phyloP scores from a whole-genome alignment of 2,329 filamentous ascomycete genomes.

The Fusarium equiseti region DNA sequence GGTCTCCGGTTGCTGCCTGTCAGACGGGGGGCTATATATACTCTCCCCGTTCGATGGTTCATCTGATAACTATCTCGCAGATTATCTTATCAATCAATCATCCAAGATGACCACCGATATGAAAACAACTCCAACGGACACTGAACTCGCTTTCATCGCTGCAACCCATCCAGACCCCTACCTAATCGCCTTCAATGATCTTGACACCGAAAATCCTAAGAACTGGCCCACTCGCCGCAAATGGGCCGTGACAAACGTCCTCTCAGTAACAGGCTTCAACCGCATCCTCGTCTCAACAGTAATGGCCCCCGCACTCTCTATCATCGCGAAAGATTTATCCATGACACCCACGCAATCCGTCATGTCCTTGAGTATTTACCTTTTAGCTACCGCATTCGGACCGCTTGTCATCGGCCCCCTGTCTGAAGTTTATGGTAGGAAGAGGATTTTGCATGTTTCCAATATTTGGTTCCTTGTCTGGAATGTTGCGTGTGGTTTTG shows the following conservation, averaged over 20 bases:
- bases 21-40: not conserved
- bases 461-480: conserved; percentile 65
- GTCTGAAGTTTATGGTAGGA: conserved; percentile 63
- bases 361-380: conserved; percentile 60
- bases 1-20: not conserved
- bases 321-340: conserved; percentile 63
- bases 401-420: conserved; percentile 59
- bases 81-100: not conserved
- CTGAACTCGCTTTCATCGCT: not conserved
- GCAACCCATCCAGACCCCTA: conserved; percentile 26
- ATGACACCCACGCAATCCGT: conserved; percentile 62
- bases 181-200: conserved; percentile 47
- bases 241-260: conserved; percentile 62
- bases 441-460: conserved; percentile 55
- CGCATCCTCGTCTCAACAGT: conserved; percentile 65
- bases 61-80: not conserved
- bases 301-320: conserved; percentile 62
- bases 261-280: conserved; percentile 64
- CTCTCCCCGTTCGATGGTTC: rapidly evolving
- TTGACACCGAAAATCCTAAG: conserved; percentile 54
- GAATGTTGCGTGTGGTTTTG: conserved; percentile 60
- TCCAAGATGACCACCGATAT: not conserved
- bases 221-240: conserved; percentile 57
- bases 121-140: conserved; percentile 1
- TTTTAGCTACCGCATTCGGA: conserved; percentile 58